phyloP scores from a whole-genome alignment of 345 rosid genomes.

The Sapria himalayana region DNA sequence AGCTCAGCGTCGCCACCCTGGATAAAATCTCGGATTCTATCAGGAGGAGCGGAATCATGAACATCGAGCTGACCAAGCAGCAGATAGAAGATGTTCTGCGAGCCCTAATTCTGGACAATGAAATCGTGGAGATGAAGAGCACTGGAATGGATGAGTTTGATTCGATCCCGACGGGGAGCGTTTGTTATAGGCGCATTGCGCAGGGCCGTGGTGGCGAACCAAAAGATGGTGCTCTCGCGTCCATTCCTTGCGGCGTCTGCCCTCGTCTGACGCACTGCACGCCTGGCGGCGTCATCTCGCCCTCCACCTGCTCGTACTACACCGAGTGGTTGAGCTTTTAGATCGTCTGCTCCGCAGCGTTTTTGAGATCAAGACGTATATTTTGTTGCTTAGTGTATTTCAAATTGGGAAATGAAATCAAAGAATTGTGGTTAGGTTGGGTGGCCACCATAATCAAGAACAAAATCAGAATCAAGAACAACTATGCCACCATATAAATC shows the following conservation, averaged over 20 bases:
- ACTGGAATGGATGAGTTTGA: constrained; percentile 36
- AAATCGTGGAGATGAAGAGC: constrained; percentile 37
- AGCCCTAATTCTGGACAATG: constrained; percentile 50
- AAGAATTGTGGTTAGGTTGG: no score
- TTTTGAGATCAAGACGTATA: no score
- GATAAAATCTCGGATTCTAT: constrained; percentile 21
- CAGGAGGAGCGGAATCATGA: constrained; percentile 14
- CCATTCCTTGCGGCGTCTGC: constrained; percentile 71
- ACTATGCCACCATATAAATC: no score
- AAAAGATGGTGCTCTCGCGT: constrained; percentile 32
- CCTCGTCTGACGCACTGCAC: constrained; percentile 38
- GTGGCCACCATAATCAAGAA: no score
- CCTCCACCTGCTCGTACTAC: constrained; percentile 34
- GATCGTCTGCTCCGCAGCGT: no score
- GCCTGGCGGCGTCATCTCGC: constrained; percentile 54
- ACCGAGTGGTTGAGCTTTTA: constrained; percentile 61
- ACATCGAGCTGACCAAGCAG: constrained; percentile 14
- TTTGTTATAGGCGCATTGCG: constrained; percentile 25
- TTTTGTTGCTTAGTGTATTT: no score
- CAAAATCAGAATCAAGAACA: no score
- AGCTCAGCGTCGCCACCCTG: constrained; percentile 24
- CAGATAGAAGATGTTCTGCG: constrained; percentile 39
- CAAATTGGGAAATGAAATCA: no score
- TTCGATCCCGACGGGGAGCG: constrained; percentile 20
- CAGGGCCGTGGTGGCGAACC: constrained; percentile 18